A percentile compares a stretch with the other conserved stretches of the same genome.
phyloP scores from a whole-genome alignment of 805 yeast genomes.

The Phaffomyces opuntiae region DNA sequence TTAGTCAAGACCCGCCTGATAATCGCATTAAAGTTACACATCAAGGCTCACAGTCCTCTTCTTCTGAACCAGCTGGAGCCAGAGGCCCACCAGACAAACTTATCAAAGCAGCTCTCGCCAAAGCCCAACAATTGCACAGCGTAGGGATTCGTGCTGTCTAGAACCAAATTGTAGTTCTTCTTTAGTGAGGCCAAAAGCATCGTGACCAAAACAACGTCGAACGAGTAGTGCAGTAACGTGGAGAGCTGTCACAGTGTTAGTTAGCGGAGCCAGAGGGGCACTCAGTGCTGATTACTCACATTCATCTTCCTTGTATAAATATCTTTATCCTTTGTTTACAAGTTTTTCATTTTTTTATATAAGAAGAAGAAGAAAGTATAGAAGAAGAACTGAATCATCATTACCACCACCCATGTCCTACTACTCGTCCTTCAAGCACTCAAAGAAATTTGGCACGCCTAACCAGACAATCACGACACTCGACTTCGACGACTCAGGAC shows the following conservation, averaged over 20 bases:
- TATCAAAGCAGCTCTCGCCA: conserved; percentile 5
- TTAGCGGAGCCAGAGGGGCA: background rate
- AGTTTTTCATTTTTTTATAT: too few relatives aligned
- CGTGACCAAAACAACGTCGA: conserved; percentile 4
- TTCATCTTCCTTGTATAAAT: too few relatives aligned
- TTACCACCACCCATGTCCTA: background rate
- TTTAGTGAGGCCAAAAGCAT: conserved; percentile 5
- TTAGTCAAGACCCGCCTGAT: background rate
- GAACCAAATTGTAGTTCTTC: conserved; percentile 5
- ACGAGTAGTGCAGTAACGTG: conserved; percentile 1
- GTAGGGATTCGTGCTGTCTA: conserved; percentile 1
- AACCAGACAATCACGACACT: conserved; percentile 50
- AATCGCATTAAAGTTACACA: background rate
- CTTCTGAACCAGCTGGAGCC: conserved; percentile 7
- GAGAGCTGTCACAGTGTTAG: background rate
- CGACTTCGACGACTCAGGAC: conserved; percentile 82
- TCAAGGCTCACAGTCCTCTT: background rate
- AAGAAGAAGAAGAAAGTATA: too few relatives aligned
- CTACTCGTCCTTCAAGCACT: conserved; percentile 26
- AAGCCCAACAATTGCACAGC: background rate
- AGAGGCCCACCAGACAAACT: conserved; percentile 4
- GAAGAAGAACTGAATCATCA: too few relatives aligned
- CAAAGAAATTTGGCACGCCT: conserved; percentile 38
- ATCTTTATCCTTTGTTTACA: too few relatives aligned
- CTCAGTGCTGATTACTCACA: too few relatives aligned